Evolutionary conservation across 164 flowering plant species (phyloP).

Genomic region (Tetracentron sinense): DNA sequence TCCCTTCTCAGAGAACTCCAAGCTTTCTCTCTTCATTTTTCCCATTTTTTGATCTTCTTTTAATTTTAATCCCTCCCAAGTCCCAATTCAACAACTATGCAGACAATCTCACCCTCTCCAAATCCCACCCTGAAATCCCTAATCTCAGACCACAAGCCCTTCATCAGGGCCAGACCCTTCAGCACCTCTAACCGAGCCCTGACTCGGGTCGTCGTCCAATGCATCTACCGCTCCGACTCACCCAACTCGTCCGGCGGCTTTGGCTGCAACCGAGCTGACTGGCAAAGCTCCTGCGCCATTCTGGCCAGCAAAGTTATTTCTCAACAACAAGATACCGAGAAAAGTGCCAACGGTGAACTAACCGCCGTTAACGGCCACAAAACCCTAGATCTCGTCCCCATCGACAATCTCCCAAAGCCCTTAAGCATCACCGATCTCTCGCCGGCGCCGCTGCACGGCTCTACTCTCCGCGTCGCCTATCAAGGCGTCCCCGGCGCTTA

Average conservation of each 20-base stretch:
- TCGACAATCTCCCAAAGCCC: slow-evolving; percentile 21
- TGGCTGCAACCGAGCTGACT: slow-evolving; percentile 18
- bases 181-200: neutral
- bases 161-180: neutral
- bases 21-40: neutral
- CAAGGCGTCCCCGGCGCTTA: slow-evolving; percentile 22
- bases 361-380: slow-evolving; percentile 23
- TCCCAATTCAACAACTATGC: slow-evolving; percentile 1
- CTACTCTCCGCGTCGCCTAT: slow-evolving; percentile 17
- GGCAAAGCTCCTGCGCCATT: slow-evolving; percentile 29
- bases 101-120: slow-evolving; percentile 11
- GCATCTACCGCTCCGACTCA: slow-evolving; percentile 7
- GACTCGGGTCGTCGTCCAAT: neutral
- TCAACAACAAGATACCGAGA: slow-evolving; percentile 11
- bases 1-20: slow-evolving; percentile 6
- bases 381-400: slow-evolving; percentile 22
- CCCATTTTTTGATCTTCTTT: neutral
- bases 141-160: neutral
- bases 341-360: slow-evolving; percentile 5
- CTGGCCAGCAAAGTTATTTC: slow-evolving; percentile 23
- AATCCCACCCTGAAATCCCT: slow-evolving; percentile 1
- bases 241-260: slow-evolving; percentile 3
- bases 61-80: neutral
- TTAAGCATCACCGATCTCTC: slow-evolving; percentile 20
- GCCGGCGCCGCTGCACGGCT: slow-evolving; percentile 21